A percentile compares a stretch with the other conserved stretches of the same genome.
Evolutionary conservation across 108 stramenopile genomes (phyloP).

Genomic region (Discostella pseudostelligera): DNA sequence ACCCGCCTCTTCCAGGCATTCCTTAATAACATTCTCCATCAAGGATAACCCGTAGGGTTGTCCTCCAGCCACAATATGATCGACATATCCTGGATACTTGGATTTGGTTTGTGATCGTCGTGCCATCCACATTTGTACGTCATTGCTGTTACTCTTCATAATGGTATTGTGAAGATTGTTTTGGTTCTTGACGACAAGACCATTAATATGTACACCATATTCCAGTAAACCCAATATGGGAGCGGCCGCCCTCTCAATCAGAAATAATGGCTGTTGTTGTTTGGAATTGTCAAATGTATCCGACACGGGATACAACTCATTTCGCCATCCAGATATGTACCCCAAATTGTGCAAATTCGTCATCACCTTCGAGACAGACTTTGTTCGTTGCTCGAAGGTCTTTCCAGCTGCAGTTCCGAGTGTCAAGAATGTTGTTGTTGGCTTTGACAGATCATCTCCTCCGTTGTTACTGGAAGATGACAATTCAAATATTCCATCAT

Average conservation of each 20-base stretch:
- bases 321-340: constrained; percentile 79
- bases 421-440: constrained; percentile 32
- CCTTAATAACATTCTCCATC: constrained; percentile 87
- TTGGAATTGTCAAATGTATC: constrained; percentile 53
- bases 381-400: constrained; percentile 55
- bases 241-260: constrained; percentile 83
- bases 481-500: constrained; percentile 8
- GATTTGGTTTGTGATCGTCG: constrained; percentile 74
- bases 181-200: constrained; percentile 46
- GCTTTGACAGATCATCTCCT: too few relatives aligned
- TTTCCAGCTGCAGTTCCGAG: constrained; percentile 46
- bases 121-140: constrained; percentile 83
- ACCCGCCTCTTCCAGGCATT: constrained; percentile 88
- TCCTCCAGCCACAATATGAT: constrained; percentile 92
- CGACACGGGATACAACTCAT: constrained; percentile 75
- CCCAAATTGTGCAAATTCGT: constrained; percentile 50
- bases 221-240: constrained; percentile 68
- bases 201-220: constrained; percentile 85
- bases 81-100: constrained; percentile 84
- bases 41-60: constrained; percentile 75
- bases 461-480: too few relatives aligned
- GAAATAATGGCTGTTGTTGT: constrained; percentile 53
- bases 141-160: constrained; percentile 1
- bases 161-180: background rate
- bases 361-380: constrained; percentile 62